These are phyloP conservation scores for Avena sativa DNA, from an alignment of 176 grass and related monocot species.

Conservation along the genomic window DNA sequence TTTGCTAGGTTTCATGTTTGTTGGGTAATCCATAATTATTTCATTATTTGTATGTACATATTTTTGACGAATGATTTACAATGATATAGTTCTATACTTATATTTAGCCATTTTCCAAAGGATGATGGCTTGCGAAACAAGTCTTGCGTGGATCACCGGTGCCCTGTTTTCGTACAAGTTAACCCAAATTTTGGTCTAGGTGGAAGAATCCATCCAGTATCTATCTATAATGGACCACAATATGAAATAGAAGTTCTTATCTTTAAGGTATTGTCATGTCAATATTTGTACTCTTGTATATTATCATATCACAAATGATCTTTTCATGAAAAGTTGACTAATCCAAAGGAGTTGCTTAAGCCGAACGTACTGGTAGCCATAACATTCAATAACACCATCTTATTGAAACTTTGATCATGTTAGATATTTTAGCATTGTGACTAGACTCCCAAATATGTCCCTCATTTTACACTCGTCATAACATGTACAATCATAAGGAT, in stretches of 20 bases:
- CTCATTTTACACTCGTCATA: neutral
- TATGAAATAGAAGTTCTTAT: neutral
- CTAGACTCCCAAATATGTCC: neutral
- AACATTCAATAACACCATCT: neutral
- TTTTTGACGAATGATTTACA: too few relatives aligned
- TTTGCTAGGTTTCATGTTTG: slow-evolving; percentile 30
- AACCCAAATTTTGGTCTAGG: slow-evolving; percentile 16
- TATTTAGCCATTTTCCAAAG: neutral
- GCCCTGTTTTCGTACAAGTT: slow-evolving; percentile 46
- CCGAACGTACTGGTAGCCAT: neutral
- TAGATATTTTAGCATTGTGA: neutral
- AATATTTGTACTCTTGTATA: neutral
- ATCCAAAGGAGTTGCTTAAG: neutral
- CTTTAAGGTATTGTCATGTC: slow-evolving; percentile 30
- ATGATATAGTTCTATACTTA: neutral
- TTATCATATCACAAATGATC: neutral
- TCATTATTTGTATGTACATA: neutral
- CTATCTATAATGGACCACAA: slow-evolving; percentile 21
- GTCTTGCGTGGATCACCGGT: slow-evolving; percentile 8
- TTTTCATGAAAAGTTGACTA: neutral
- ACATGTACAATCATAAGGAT: neutral
- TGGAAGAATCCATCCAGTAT: slow-evolving; percentile 8
- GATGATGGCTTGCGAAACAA: neutral
- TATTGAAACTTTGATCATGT: neutral
- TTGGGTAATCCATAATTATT: slow-evolving; percentile 11